A percentile compares a stretch with the other conserved stretches of the same genome.
These are phyloP conservation scores for Gyrodon lividus DNA, from an alignment of 768 basidiomycete species.

Conservation along the genomic window DNA sequence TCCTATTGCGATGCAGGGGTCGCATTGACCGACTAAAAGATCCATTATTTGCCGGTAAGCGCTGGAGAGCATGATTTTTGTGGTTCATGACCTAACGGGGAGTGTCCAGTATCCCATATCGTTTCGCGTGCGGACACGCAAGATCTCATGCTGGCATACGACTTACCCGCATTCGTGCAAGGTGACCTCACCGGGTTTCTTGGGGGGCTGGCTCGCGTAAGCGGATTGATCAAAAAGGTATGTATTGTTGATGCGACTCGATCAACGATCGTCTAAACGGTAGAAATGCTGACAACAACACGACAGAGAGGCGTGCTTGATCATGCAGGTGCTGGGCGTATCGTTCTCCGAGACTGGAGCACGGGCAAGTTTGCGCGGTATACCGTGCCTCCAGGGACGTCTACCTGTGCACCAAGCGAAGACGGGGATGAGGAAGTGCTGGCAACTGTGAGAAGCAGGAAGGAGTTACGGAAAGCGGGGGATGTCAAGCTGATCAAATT, in stretches of 20 bases:
- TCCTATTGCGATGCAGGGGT: conserved; percentile 76
- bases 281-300: conserved; percentile 15
- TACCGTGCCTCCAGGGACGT: conserved; percentile 48
- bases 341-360: conserved; percentile 85
- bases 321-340: conserved; percentile 68
- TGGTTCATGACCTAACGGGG: conserved; percentile 14
- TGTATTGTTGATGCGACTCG: conserved; percentile 9
- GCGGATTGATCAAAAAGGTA: conserved; percentile 78
- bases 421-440: conserved; percentile 52
- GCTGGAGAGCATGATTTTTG: not conserved
- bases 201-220: conserved; percentile 69
- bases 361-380: conserved; percentile 72
- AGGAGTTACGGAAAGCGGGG: conserved; percentile 59
- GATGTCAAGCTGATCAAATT: conserved; percentile 60
- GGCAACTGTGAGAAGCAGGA: conserved; percentile 47
- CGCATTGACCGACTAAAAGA: conserved; percentile 86
- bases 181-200: conserved; percentile 75
- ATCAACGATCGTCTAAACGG: conserved; percentile 1
- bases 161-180: conserved; percentile 71
- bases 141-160: conserved; percentile 89
- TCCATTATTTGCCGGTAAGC: conserved; percentile 65
- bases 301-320: conserved; percentile 70
- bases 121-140: conserved; percentile 66
- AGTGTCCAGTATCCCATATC: conserved; percentile 58
- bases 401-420: conserved; percentile 7